Conservation (phyloP, 2,329 filamentous ascomycete genomes). For the Penicillium rolfsii region DNA sequence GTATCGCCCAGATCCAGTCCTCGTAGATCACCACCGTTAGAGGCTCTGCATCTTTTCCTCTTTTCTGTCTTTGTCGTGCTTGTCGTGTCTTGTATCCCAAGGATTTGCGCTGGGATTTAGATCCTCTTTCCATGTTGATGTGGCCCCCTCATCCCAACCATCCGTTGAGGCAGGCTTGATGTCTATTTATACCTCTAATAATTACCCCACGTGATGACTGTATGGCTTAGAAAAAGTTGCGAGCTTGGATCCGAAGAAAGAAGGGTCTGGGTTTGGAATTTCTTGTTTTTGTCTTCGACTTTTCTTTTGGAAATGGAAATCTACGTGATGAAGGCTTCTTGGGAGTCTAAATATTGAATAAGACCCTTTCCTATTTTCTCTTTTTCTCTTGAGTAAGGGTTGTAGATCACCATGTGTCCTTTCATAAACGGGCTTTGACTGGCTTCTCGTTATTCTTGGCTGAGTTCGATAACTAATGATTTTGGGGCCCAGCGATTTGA, state of each 20-base stretch:
- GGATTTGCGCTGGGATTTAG: conserved; percentile 3
- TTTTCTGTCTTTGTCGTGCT: conserved; percentile 5
- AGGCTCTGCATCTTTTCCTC: conserved; percentile 20
- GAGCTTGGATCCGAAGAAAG: neutral
- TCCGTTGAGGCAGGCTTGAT: neutral
- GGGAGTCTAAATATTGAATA: neutral
- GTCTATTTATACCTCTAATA: conserved; percentile 9
- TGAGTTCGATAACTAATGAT: too few relatives aligned
- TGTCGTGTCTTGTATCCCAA: conserved; percentile 4
- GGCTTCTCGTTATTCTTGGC: too few relatives aligned
- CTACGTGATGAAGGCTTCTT: neutral
- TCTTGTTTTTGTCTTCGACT: neutral
- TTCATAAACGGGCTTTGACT: too few relatives aligned
- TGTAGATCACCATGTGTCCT: too few relatives aligned
- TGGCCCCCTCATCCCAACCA: too few relatives aligned
- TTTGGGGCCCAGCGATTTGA: too few relatives aligned
- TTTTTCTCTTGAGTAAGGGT: too few relatives aligned
- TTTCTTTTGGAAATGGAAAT: neutral
- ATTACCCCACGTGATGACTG: conserved; percentile 20
- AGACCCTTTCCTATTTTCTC: neutral
- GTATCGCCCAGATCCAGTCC: conserved; percentile 34
- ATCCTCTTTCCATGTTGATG: neutral
- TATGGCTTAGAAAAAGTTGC: conserved; percentile 25
- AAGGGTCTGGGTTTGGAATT: neutral
- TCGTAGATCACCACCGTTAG: conserved; percentile 27